Conservation (phyloP, 148 eudicot genomes). For the Tetragonia tetragonoides region DNA sequence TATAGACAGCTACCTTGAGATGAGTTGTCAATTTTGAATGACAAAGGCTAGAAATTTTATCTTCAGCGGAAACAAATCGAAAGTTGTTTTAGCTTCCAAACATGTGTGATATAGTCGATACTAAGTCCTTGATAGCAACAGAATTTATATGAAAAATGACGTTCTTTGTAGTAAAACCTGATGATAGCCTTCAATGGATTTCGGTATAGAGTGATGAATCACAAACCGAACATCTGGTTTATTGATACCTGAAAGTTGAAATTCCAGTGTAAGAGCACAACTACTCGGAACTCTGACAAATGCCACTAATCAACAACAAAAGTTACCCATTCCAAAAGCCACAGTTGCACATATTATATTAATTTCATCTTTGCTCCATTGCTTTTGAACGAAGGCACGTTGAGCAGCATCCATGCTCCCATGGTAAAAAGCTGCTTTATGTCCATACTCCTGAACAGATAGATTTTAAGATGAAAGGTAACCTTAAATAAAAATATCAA, state of each 20-base stretch:
- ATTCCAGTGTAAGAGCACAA: slow-evolving; percentile 32
- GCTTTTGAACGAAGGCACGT: slow-evolving; percentile 75
- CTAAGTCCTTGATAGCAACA: slow-evolving; percentile 1
- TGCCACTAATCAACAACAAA: slow-evolving; percentile 20
- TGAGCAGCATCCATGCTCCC: slow-evolving; percentile 88
- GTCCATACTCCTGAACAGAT: slow-evolving; percentile 64
- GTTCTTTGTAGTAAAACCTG: slow-evolving; percentile 51
- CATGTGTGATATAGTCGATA: neutral
- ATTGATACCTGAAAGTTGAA: slow-evolving; percentile 67
- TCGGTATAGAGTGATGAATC: slow-evolving; percentile 97
- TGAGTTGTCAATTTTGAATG: neutral
- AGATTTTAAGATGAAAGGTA: neutral
- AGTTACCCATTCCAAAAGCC: slow-evolving; percentile 99
- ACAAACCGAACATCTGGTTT: slow-evolving; percentile 98
- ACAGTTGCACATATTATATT: slow-evolving; percentile 97
- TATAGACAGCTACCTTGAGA: neutral
- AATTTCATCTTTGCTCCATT: slow-evolving; percentile 97
- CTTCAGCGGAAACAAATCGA: neutral
- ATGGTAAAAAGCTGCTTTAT: slow-evolving; percentile 91
- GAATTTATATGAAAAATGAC: neutral
- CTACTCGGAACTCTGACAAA: slow-evolving; percentile 12
- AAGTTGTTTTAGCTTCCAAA: neutral
- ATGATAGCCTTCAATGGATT: slow-evolving; percentile 98
- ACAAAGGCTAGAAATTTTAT: neutral
- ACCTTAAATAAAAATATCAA: neutral